phyloP scores from a whole-genome alignment of 257 asterid species.

The Thymus quinquecostatus region DNA sequence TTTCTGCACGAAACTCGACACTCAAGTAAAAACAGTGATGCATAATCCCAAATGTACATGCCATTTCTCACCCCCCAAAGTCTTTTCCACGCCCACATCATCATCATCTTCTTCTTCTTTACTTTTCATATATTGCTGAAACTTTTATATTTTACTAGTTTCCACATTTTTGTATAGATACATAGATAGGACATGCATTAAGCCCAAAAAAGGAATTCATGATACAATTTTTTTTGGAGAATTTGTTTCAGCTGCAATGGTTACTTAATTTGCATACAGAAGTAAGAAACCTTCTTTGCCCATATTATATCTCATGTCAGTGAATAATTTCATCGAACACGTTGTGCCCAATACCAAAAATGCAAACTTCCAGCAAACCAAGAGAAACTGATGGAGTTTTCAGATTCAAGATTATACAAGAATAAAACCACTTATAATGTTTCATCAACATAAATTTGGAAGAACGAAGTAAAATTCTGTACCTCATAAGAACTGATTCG shows the following conservation, averaged over 20 bases:
- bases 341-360: conserved; percentile 13
- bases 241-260: conserved; percentile 21
- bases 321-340: conserved; percentile 39
- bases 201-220: conserved; percentile 8
- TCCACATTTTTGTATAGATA: conserved; percentile 41
- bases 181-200: conserved; percentile 30
- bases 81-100: conserved; percentile 49
- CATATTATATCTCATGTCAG: neutral
- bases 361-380: neutral
- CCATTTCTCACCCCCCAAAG: conserved; percentile 50
- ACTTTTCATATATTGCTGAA: conserved; percentile 40
- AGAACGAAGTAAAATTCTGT: neutral
- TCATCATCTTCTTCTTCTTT: conserved; percentile 55
- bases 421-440: neutral
- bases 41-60: conserved; percentile 74
- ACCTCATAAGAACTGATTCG: neutral
- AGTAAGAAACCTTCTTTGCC: conserved; percentile 15
- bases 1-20: conserved; percentile 78
- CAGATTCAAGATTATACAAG: neutral
- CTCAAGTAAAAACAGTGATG: conserved; percentile 45
- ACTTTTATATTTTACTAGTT: conserved; percentile 20
- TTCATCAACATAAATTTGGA: neutral
- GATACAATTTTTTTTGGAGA: conserved; percentile 27
- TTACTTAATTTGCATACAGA: conserved; percentile 22
- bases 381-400: neutral